Base-by-base conservation (phyloP, 306 rosid species). In the Prunus salicina region DNA sequence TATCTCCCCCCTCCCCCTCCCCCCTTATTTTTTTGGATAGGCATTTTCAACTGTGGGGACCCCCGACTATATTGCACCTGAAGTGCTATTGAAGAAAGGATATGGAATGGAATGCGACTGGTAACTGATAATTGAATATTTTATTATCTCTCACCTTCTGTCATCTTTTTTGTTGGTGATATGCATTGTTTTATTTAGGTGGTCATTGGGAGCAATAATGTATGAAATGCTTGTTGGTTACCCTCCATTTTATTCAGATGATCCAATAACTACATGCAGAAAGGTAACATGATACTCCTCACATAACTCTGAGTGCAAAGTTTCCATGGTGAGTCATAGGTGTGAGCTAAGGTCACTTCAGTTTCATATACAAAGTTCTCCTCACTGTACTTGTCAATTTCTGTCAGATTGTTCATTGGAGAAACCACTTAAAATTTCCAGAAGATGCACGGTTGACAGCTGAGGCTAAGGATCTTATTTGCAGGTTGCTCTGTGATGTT, bases 21-120 rank as follows among this genome's bases (percentile, higher is more conserved):
- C 28, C 49, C 57, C 70, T 76, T 25, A n/a, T 69, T 83, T 53
- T 45, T 19, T 74, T 53, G 67, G 76, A 67, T 71, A 94, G 98
- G 98, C 98, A 79, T 95, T 95, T 87, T 92, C 98, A 80, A 95
- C 98, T 25, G 98, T 95, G 76, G 98, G 98, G 83, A 95, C 98
- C 63, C 97, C 98, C 3, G 98, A 95, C 77, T 95, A 95, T 83
- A 95, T 95, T 83, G 98, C 98, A 74, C 98, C 98, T 76, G 98
- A 95, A 89, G 98, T 95, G 64, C 82, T 92, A 69, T 60, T 92
- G 87, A 95, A 95, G 79, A 95, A 95, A 79, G 98, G 98, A 90
- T 95, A 95, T 81, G 98, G 98, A 77, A 95, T 95, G 97, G 98
- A 95, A 85, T 95, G 98, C 46, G 98, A 95, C 83, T 95, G 98